Evolutionary conservation across 1,284 basidiomycete species (phyloP).

Genomic region (Puccinia brachypodii): DNA sequence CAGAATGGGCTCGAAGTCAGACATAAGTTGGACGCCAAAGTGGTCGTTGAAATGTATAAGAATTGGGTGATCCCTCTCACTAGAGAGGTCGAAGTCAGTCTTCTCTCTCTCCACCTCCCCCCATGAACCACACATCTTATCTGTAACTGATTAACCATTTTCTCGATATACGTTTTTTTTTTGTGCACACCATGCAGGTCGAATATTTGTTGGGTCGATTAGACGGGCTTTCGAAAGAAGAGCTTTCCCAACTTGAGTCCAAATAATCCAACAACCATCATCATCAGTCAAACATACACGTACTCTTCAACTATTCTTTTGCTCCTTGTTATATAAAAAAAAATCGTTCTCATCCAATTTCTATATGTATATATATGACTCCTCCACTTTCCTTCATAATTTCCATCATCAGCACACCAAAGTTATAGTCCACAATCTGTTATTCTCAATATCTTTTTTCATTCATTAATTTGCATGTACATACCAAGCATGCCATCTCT

Average conservation of each 20-base stretch:
- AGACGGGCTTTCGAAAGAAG: conserved; percentile 73
- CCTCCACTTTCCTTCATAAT: too few relatives aligned
- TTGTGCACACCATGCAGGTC: conserved; percentile 64
- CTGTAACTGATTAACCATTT: neutral
- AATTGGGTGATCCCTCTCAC: conserved; percentile 95
- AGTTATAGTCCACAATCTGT: too few relatives aligned
- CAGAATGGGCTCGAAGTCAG: conserved; percentile 50
- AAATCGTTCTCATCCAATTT: too few relatives aligned
- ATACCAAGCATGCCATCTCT: too few relatives aligned
- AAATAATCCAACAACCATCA: too few relatives aligned
- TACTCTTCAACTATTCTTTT: neutral
- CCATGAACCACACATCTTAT: neutral
- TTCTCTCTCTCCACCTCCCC: neutral
- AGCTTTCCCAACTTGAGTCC: conserved; percentile 69
- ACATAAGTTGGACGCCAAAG: conserved; percentile 84
- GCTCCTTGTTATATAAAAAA: too few relatives aligned
- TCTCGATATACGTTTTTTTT: neutral
- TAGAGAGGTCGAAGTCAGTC: conserved; percentile 90
- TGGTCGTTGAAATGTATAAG: conserved; percentile 88
- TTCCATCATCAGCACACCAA: too few relatives aligned
- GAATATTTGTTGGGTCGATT: conserved; percentile 84
- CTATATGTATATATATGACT: too few relatives aligned
- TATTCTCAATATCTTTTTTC: too few relatives aligned
- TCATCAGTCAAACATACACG: neutral
- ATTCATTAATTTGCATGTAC: too few relatives aligned